Base-by-base conservation (phyloP, 139 green algal genomes). In the Picochlorum sp. region DNA sequence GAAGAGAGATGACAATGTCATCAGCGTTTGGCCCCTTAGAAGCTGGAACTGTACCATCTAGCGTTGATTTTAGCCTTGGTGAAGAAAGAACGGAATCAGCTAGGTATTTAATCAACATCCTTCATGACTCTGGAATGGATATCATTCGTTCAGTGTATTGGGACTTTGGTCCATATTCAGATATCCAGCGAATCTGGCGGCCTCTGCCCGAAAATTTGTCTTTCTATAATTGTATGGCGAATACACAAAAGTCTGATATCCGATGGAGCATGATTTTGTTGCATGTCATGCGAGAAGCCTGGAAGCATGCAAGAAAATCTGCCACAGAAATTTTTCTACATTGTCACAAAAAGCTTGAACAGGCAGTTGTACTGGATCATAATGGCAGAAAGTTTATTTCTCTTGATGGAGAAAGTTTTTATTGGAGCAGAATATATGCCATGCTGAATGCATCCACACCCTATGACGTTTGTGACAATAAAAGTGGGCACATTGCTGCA, bases 131-230 rank as follows among this genome's bases (percentile, higher is more conserved):
- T 16, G 39, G 39, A 20, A 47, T 26, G 20, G 18, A 47, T 12
- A 47, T 47, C 20, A 26, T n/a, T 47, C 26, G 25, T 22, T 24
- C 32, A 33, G 78, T 67, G 51, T 91, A 78, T 59, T 93, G 85
- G 84, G 87, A 96, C 67, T 88, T 84, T 68, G 82, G 84, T 1
- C 73, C 78, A 30, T 93, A 79, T 78, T 81, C 70, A 5, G 84
- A 92, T 61, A 53, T 87, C 31, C 85, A 72, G 66, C 50, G 81
- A 7, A 55, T 67, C 3, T 89, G 76, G 73, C 69, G 65, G 36
- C 65, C 50, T 32, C 68, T 79, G 33, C 64, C 69, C 3, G 47
- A 65, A 16, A 56, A 41, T 7, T 5, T 26, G 7, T 54, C 57
- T 33, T 65, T 86, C 22, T 58, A 69, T 61, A 59, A 72, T 2